phyloP scores from a whole-genome alignment of 208 protist species.

The Crithidia mellificae region DNA sequence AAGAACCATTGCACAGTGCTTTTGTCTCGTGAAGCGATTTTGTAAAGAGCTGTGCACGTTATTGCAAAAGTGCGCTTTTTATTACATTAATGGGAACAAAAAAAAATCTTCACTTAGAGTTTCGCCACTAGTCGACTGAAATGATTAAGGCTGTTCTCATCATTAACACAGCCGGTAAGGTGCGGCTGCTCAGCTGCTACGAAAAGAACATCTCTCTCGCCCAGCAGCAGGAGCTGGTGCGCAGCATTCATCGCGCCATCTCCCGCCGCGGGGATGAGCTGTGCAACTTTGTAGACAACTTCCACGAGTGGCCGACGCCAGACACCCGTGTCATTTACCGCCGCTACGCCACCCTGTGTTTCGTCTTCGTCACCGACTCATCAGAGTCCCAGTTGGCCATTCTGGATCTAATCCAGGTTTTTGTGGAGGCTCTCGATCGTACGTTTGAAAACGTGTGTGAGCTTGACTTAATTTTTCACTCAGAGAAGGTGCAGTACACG shows the following conservation, averaged over 20 bases:
- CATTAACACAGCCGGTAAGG: slow-evolving; percentile 98
- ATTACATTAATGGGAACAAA: no score
- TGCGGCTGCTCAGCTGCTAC: slow-evolving; percentile 96
- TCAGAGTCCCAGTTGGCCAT: slow-evolving; percentile 98
- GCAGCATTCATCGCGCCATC: slow-evolving; percentile 91
- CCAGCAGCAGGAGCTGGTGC: slow-evolving; percentile 91
- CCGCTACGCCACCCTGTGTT: slow-evolving; percentile 98
- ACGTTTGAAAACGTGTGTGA: slow-evolving; percentile 99
- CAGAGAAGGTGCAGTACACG: slow-evolving; percentile 97
- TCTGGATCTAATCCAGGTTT: slow-evolving; percentile 97
- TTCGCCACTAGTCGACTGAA: neutral
- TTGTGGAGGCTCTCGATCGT: slow-evolving; percentile 97
- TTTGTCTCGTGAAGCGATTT: no score
- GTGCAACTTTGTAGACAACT: slow-evolving; percentile 97
- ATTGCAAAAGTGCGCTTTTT: neutral
- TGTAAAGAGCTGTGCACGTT: no score
- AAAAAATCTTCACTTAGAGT: neutral
- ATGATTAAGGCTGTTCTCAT: slow-evolving; percentile 98
- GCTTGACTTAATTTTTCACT: slow-evolving; percentile 98
- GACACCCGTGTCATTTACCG: slow-evolving; percentile 97
- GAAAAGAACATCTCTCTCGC: slow-evolving; percentile 74
- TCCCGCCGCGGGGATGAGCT: slow-evolving; percentile 90
- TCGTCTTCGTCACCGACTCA: slow-evolving; percentile 97
- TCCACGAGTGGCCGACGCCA: slow-evolving; percentile 87
- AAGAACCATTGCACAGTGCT: no score